These are phyloP conservation scores for Trypanosomatidae sp. DNA, from an alignment of 208 protist genomes.

Conservation along the genomic window DNA sequence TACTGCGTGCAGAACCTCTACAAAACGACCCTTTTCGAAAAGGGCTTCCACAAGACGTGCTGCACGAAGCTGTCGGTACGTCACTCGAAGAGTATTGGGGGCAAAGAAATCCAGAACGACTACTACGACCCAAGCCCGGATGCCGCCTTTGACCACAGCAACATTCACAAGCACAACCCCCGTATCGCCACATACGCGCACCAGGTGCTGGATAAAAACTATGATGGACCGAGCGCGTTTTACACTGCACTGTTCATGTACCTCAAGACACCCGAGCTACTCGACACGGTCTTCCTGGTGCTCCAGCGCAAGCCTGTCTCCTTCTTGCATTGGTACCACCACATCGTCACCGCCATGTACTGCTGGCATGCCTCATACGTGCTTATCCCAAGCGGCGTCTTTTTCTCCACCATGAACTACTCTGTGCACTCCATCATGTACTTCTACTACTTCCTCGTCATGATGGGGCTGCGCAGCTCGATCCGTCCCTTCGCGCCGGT, in stretches of 20 bases:
- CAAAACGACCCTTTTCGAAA: constrained; percentile 33
- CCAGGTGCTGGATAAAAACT: constrained; percentile 23
- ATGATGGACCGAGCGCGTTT: constrained; percentile 31
- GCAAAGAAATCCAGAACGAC: constrained; percentile 24
- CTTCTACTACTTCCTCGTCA: constrained; percentile 88
- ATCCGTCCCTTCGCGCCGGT: constrained; percentile 62
- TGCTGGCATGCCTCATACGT: constrained; percentile 78
- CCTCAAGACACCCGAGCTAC: constrained; percentile 76
- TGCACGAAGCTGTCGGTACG: constrained; percentile 47
- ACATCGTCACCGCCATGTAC: constrained; percentile 80
- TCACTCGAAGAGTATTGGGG: constrained; percentile 3
- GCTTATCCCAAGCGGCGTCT: constrained; percentile 42
- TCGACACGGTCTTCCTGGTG: constrained; percentile 76
- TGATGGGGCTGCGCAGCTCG: constrained; percentile 45
- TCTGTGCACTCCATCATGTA: constrained; percentile 94
- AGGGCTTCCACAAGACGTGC: constrained; percentile 23
- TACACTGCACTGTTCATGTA: constrained; percentile 61
- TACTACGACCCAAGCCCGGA: constrained; percentile 39
- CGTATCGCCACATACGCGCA: constrained; percentile 23
- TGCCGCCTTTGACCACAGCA: constrained; percentile 21
- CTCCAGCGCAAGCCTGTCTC: constrained; percentile 50
- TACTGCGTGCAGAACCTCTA: constrained; percentile 27
- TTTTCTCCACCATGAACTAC: constrained; percentile 22
- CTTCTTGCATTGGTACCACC: constrained; percentile 20
- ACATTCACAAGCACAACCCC: constrained; percentile 26